Conservation (phyloP, 345 rosid species). For the Camelina laxa region DNA sequence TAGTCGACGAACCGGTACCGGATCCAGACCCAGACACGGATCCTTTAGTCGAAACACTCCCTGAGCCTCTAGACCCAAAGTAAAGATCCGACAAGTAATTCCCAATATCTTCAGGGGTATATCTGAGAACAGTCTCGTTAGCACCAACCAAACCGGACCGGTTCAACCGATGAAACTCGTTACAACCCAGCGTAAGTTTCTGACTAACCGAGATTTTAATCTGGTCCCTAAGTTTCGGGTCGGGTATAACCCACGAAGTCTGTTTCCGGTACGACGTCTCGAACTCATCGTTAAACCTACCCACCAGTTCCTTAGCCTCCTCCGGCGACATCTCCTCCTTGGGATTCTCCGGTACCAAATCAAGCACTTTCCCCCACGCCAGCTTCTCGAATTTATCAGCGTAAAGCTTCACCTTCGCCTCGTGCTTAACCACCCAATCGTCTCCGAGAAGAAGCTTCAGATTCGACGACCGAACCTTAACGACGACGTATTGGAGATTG, state of each 20-base stretch:
- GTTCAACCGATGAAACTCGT: slow-evolving; percentile 55
- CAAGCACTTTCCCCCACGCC: slow-evolving; percentile 70
- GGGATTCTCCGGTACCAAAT: slow-evolving; percentile 55
- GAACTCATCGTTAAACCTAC: slow-evolving; percentile 63
- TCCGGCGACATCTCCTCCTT: slow-evolving; percentile 46
- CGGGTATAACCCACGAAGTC: slow-evolving; percentile 66
- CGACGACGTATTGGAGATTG: slow-evolving; percentile 82
- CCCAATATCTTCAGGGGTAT: slow-evolving; percentile 73
- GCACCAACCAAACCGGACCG: slow-evolving; percentile 45
- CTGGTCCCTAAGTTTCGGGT: slow-evolving; percentile 65
- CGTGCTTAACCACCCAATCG: slow-evolving; percentile 71
- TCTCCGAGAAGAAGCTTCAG: slow-evolving; percentile 74
- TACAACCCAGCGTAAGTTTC: slow-evolving; percentile 54
- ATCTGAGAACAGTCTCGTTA: slow-evolving; percentile 47
- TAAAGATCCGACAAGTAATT: slow-evolving; percentile 64
- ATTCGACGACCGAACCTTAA: slow-evolving; percentile 61
- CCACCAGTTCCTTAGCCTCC: slow-evolving; percentile 47
- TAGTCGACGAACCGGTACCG: slow-evolving; percentile 38
- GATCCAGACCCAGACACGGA: slow-evolving; percentile 42
- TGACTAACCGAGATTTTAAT: slow-evolving; percentile 59
- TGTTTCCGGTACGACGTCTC: slow-evolving; percentile 68
- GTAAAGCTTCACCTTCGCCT: slow-evolving; percentile 64
- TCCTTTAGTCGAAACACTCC: slow-evolving; percentile 36
- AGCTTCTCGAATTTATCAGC: slow-evolving; percentile 71
- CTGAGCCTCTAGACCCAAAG: slow-evolving; percentile 45